A percentile compares a stretch with the other conserved stretches of the same genome.
Evolutionary conservation across 257 asterid genomes (phyloP).

Genomic region (Perilla frutescens): DNA sequence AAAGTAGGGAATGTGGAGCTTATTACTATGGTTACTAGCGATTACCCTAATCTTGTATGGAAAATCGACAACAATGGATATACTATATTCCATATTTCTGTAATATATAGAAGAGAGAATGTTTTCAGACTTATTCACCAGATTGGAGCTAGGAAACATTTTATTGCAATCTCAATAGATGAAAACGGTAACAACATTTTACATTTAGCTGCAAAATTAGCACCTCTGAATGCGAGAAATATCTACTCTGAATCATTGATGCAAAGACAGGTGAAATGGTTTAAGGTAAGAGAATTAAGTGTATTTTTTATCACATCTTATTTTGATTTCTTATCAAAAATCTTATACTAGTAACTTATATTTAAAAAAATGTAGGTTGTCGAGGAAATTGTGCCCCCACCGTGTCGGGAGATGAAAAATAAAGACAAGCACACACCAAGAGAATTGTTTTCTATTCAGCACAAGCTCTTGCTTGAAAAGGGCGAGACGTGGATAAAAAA

Average conservation of each 20-base stretch:
- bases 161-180: neutral
- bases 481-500: neutral
- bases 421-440: neutral
- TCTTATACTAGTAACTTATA: too few species aligned
- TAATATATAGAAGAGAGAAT: conserved; percentile 18
- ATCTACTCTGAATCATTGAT: neutral
- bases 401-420: neutral
- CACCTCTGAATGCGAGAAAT: neutral
- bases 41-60: conserved; percentile 30
- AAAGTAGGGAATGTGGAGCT: conserved; percentile 35
- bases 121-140: conserved; percentile 23
- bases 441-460: neutral
- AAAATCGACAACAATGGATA: neutral
- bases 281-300: neutral
- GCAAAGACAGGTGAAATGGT: conserved; percentile 13
- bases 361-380: neutral
- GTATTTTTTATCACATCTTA: too few species aligned
- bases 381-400: neutral
- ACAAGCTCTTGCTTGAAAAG: neutral
- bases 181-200: neutral
- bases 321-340: too few species aligned
- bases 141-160: neutral
- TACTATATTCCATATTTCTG: conserved; percentile 17
- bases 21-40: conserved; percentile 23
- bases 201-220: conserved; percentile 4